Conservation (phyloP, 441 rosid genomes). For the Pelargonium fulgidum region DNA sequence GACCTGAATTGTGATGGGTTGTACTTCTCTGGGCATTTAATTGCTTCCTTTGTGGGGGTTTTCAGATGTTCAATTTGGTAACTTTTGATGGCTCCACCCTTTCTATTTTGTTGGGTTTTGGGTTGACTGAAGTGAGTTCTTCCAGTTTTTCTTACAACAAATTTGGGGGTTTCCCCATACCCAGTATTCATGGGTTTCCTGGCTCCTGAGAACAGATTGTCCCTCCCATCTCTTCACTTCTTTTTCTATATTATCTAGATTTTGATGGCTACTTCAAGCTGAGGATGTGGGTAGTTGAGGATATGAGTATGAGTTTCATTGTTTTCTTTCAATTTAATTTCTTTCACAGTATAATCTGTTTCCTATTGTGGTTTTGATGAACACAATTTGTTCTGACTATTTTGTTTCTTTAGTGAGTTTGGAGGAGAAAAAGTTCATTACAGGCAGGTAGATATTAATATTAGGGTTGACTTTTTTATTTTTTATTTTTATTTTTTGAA, state of each 20-base stretch:
- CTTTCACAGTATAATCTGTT: neutral
- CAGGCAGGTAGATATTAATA: neutral
- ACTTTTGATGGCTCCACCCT: neutral
- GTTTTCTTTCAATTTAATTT: neutral
- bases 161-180: neutral
- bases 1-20: constrained; percentile 4
- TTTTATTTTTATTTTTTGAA: neutral
- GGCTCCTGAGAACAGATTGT: neutral
- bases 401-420: constrained; percentile 1
- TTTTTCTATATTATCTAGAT: neutral
- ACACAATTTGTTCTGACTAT: neutral
- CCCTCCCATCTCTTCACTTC: constrained; percentile 3
- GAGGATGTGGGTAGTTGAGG: neutral
- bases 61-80: neutral
- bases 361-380: constrained; percentile 2
- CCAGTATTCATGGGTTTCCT: neutral
- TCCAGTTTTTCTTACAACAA: neutral
- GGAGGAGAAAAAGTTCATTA: neutral
- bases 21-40: neutral
- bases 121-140: neutral
- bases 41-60: neutral
- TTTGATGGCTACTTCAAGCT: neutral
- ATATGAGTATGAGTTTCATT: neutral
- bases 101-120: neutral
- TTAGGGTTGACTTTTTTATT: neutral